Evolutionary conservation across 208 protist species (phyloP), one percentile per base, ranked within the genome.

Genomic region (Trypanosoma scelopori): DNA sequence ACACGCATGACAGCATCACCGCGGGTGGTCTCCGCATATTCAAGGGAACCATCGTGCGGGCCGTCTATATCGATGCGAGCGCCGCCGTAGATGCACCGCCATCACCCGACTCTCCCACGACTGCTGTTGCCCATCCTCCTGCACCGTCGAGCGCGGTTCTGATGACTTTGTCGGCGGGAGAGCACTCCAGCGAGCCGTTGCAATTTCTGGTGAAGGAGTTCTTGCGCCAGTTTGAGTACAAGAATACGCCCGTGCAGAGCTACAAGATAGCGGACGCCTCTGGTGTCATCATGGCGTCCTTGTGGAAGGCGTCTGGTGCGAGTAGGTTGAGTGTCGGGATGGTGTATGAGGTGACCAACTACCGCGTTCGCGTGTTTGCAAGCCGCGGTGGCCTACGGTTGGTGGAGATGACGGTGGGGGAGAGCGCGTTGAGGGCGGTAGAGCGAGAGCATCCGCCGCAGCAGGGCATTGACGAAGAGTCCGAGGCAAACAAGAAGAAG

Each of bases 221-320:
- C 57, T 60, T 95, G 5, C 84, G 82, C 52, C 55, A 70, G 39
- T 90, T 92, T 72, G 65, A 66, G 25, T 91, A 82, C 69, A 86
- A 83, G 48, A 75, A 78, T 4, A 71, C 67, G 28, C 28, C 59
- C n/a, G 85, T 89, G 46, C 81, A 91, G 46, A 95, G 84, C 70
- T 95, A 95, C 69, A 65, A 67, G n/a, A 81, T 95, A 65, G 72
- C 60, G 37, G 89, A 95, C 46, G 81, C 69, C 28, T 90, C 84
- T 1, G 89, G 89, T n/a, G 71, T 73, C 27, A 87, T 79, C 41
- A 62, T 82, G 52, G 81, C 83, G 27, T 92, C 89, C 0, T 45
- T 87, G 18, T 93, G 86, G 87, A 71, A 76, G 18, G 66, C 52
- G n/a, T 67, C 55, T n/a, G 20, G 25, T 5, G 39, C 42, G 0